phyloP scores from a whole-genome alignment of 441 rosid species.

The Bruguiera hainesii region DNA sequence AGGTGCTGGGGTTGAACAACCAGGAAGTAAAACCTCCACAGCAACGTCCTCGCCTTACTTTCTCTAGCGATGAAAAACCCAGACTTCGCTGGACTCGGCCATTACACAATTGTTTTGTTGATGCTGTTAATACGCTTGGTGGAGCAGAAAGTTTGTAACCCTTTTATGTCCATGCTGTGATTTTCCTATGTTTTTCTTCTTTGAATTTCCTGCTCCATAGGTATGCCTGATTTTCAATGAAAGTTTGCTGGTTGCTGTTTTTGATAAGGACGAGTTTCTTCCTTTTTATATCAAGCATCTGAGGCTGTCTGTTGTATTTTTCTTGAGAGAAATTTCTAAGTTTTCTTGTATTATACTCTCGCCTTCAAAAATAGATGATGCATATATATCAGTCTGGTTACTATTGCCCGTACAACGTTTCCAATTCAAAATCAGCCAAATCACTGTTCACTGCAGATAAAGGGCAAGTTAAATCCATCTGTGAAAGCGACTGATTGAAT shows the following conservation, averaged over 20 bases:
- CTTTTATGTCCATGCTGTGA: background rate
- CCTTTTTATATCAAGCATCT: background rate
- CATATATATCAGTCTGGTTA: background rate
- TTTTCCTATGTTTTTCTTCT: background rate
- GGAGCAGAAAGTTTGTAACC: conserved; percentile 32
- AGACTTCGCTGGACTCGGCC: conserved; percentile 29
- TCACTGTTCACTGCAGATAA: background rate
- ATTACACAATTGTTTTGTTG: conserved; percentile 27
- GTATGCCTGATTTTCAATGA: background rate
- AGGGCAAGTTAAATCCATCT: too few relatives aligned
- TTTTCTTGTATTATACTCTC: background rate
- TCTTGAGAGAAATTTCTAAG: background rate
- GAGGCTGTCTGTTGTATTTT: background rate
- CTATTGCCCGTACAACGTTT: background rate
- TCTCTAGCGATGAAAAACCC: conserved; percentile 15
- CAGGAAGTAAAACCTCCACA: conserved; percentile 6
- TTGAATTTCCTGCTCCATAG: background rate
- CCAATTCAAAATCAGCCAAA: background rate
- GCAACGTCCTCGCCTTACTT: background rate
- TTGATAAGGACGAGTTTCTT: background rate
- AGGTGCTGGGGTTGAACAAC: background rate
- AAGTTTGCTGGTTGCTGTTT: background rate
- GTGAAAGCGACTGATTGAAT: too few relatives aligned
- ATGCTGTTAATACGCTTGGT: conserved; percentile 28
- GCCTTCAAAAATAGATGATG: background rate